Percentiles rank a stretch among this genome's conserved stretches.
These are phyloP conservation scores for Coemansia sp. DNA, from an alignment of 192 early-diverging fungal species.

Conservation along the genomic window DNA sequence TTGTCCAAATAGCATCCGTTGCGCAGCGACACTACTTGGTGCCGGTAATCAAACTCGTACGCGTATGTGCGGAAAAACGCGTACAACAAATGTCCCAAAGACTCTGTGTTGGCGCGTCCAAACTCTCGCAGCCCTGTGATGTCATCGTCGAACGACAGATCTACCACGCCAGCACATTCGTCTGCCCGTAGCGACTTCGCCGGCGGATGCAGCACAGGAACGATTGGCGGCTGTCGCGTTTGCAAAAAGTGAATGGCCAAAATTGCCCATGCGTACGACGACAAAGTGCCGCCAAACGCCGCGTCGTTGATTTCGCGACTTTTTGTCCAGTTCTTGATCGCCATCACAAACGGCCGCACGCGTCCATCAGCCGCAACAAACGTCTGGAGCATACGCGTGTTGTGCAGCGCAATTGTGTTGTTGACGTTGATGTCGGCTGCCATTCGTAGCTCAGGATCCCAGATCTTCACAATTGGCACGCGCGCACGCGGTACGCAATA, in stretches of 20 bases:
- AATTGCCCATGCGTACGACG: slow-evolving; percentile 94
- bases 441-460: slow-evolving; percentile 85
- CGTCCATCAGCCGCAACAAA: slow-evolving; percentile 87
- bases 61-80: slow-evolving; percentile 84
- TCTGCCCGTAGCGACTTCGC: slow-evolving; percentile 20
- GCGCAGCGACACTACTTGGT: slow-evolving; percentile 77
- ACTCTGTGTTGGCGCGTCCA: slow-evolving; percentile 69
- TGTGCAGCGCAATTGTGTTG: slow-evolving; percentile 85
- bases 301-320: slow-evolving; percentile 85
- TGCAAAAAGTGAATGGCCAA: slow-evolving; percentile 93
- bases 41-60: slow-evolving; percentile 82
- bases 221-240: slow-evolving; percentile 81
- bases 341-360: slow-evolving; percentile 85
- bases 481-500: slow-evolving; percentile 81
- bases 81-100: slow-evolving; percentile 76
- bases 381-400: slow-evolving; percentile 85
- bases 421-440: slow-evolving; percentile 95
- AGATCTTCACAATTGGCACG: slow-evolving; percentile 91
- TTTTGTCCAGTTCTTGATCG: slow-evolving; percentile 94
- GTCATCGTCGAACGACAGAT: slow-evolving; percentile 77
- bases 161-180: slow-evolving; percentile 35
- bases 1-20: slow-evolving; percentile 80
- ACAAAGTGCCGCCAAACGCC: slow-evolving; percentile 90
- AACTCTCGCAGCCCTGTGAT: slow-evolving; percentile 64
- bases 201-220: slow-evolving; percentile 77